Evolutionary conservation across 345 rosid genomes (phyloP), one percentile per base, ranked within the genome.

Genomic region (Hibiscus tridactylites): DNA sequence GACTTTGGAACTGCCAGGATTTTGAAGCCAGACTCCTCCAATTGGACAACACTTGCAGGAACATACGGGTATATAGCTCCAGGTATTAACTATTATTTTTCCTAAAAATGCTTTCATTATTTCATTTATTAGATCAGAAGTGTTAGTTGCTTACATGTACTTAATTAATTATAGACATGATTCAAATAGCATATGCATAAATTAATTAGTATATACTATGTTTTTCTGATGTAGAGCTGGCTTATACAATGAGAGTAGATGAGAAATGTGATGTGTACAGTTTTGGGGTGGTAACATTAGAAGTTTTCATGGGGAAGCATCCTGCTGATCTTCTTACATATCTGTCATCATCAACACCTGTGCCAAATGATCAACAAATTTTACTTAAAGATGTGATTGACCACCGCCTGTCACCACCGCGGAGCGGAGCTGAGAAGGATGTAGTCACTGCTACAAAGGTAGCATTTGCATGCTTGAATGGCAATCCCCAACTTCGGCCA

Each of bases 391-490:
- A 61, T 12, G 15, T 50, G 37, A 26, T 69, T 3, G 78, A 68
- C 12, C 17, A 68, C 33, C 69, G 73, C 1, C 69, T 75, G 0
- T 59, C 62, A n/a, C 19, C 33, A 21, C 70, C 57, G 0, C 15
- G 4, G 10, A 50, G 1, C 8, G 16, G 10, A 68, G 42, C 37
- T 29, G 73, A 42, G 4, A 5, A 33, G 5, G 53, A 60, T 12
- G 5, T 75, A 9, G 63, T 61, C 2, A 6, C 1, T 21, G 11
- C 39, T 12, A n/a, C 5, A 3, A 60, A 53, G 49, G 5, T 68
- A 60, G 73, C 68, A 60, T 47, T 74, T 19, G 44, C 66, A 39
- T 74, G 77, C 49, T 7, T 67, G 67, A 53, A 67, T 56, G 33
- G 1, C 8, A 74, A 66, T 47, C 77, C 67, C 5, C 66, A 74